These are phyloP conservation scores for Melastoma candidum DNA, from an alignment of 441 rosid genomes.

Conservation along the genomic window DNA sequence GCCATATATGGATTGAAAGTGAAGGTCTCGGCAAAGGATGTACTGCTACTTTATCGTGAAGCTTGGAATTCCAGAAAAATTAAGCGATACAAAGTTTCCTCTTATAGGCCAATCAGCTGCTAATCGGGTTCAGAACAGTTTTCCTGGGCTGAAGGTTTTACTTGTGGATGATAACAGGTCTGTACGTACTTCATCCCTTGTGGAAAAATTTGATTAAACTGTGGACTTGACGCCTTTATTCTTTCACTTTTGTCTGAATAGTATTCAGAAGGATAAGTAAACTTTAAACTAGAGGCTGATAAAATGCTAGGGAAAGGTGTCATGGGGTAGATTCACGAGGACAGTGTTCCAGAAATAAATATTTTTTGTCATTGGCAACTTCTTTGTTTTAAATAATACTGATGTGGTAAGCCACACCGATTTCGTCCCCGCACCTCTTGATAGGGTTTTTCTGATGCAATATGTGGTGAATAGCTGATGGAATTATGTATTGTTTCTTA, in stretches of 20 bases:
- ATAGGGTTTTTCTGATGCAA: no score
- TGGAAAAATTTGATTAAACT: not conserved
- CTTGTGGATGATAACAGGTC: slow-evolving; percentile 88
- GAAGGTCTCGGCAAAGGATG: slow-evolving; percentile 90
- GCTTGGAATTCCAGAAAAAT: slow-evolving; percentile 39
- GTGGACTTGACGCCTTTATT: not conserved
- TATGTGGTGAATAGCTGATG: not conserved
- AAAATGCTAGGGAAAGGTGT: not conserved
- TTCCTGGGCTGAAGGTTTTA: slow-evolving; percentile 84
- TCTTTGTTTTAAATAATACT: no score
- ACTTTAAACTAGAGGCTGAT: not conserved
- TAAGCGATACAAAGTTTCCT: slow-evolving; percentile 27
- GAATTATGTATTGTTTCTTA: not conserved
- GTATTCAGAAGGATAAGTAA: not conserved
- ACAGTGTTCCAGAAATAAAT: no score
- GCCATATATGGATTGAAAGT: slow-evolving; percentile 94
- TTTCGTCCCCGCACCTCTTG: no score
- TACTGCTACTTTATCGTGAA: slow-evolving; percentile 64
- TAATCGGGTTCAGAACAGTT: slow-evolving; percentile 37
- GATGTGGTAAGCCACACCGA: no score
- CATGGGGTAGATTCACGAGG: not conserved
- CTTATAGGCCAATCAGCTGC: slow-evolving; percentile 30
- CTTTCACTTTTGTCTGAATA: not conserved
- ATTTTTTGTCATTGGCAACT: no score
- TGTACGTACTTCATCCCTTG: slow-evolving; percentile 4